Base-by-base conservation (phyloP, 2,329 filamentous ascomycete species). In the Metarhizium anisopliae region DNA sequence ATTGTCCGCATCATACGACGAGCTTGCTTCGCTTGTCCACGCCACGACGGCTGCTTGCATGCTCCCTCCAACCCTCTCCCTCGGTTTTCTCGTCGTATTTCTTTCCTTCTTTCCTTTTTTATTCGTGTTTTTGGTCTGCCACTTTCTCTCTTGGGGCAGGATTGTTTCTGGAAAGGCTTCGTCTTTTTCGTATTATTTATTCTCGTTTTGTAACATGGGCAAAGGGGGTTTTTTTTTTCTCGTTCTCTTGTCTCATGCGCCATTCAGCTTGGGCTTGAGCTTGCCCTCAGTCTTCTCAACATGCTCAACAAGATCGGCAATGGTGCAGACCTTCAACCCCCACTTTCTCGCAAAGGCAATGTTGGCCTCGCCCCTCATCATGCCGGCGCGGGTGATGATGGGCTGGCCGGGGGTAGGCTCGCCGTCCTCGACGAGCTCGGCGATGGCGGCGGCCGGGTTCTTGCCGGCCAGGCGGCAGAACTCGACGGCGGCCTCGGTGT, bases 401-500 rank as follows among this genome's bases (percentile, higher is more conserved):
- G 90, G 80, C 65, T 79, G 78, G 0, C 90, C 91, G 13, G 77
- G 74, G 3, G 90, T 80, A 70, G 85, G 82, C 60, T 83, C 82
- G 1, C 92, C 92, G 63, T 95, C 91, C 60, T 92, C 89, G 49
- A 99, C 90, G 59, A 99, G 74, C 77, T 99, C 94, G 64, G 88
- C 90, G 67, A 97, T 97, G 29, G 90, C 92, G 42, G 83, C 90
- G 1, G 87, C 93, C 52, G 81, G 79, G 59, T 74, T 71, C 75
- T 90, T 93, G 1, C 91, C 91, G 1, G 92, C 86, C 57, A 99
- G 73, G 52, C 87, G 77, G 70, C 93, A 96, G 68, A 99, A 85
- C 70, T 99, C 94, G 4, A 95, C 82, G 10, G 87, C 90, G 1
- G 94, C 94, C 77, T 99, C 94, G 11, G 94, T 99, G 72, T 99